Percentiles rank a stretch among this genome's conserved stretches.
phyloP scores from a whole-genome alignment of 306 rosid species.

The Biancaea sappan region DNA sequence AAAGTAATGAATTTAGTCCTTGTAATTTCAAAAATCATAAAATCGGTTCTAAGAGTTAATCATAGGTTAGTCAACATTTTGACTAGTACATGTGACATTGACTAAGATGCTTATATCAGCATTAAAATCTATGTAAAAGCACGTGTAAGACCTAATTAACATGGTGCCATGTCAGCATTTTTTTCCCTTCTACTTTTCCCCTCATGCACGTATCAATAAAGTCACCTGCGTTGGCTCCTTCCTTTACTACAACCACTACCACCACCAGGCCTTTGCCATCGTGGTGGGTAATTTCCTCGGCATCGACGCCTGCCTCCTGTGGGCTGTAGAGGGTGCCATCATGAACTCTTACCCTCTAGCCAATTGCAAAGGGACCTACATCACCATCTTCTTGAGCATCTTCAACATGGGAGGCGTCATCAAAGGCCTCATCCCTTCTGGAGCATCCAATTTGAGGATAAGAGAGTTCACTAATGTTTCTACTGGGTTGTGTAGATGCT shows the following conservation, averaged over 20 bases:
- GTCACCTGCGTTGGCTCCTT: conserved; percentile 81
- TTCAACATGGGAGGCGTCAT: conserved; percentile 95
- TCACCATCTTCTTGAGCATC: conserved; percentile 83
- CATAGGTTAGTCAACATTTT: no score
- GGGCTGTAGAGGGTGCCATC: conserved; percentile 92
- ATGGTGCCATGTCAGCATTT: no score
- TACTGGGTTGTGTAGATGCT: conserved; percentile 97
- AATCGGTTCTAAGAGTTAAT: no score
- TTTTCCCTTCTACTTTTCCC: no score
- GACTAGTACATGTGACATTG: no score
- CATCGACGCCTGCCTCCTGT: conserved; percentile 76
- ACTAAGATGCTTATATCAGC: no score
- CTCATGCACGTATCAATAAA: no score
- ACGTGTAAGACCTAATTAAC: no score
- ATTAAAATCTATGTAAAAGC: no score
- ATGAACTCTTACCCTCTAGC: conserved; percentile 91
- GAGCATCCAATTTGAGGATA: conserved; percentile 87
- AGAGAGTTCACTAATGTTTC: conserved; percentile 85
- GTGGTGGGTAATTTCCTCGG: conserved; percentile 73
- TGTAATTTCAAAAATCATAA: no score
- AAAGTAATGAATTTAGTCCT: no score
- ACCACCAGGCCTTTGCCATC: conserved; percentile 63
- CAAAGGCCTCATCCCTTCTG: conserved; percentile 86
- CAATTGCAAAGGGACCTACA: conserved; percentile 77
- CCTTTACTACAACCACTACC: conserved; percentile 82